Evolutionary conservation across 164 flowering plant species (phyloP), one percentile per base, ranked within the genome.

Genomic region (Umbilicus rupestris): DNA sequence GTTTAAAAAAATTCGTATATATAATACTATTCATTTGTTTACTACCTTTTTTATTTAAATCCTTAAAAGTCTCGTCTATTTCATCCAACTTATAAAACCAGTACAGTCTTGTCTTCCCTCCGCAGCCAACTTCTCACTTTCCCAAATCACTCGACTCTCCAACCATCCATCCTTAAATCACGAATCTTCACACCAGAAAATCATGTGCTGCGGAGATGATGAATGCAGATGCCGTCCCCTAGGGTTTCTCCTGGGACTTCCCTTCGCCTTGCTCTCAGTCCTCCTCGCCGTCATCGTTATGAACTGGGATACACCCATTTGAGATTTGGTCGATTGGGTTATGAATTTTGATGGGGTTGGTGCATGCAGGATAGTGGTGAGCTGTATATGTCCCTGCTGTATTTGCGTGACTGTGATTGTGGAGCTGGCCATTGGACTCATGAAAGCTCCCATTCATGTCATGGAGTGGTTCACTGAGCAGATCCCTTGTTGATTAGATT

Each of bases 401-500:
- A 69, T 94, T 39, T 94, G 98, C 77, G 85, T 90, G 73, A 87
- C 98, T 64, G 74, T 87, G 39, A 19, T 92, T 15, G 97, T 93
- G 69, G 98, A 93, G 71, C 5, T 86, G 3, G 98, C 89, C 0
- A 46, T 87, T 30, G 81, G 66, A 37, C 70, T 87, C 39, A 45
- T 42, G 59, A 66, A 66, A 17, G 55, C 68, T 7, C 98, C 98
- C 3, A 44, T 90, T 68, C 92, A 87, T 69, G 88, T 93, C 65
- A 90, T 93, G 92, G 78, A 87, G 75, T 90, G 96, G 96, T 90
- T 88, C 80, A 88, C 92, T n/a, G 72, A 80, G 49, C 71, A 90
- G 78, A 92, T 93, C 72, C 98, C 92, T 30, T 93, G 98, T 80
- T 93, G 24, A 68, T 39, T 30, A 2, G 7, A 1, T 31, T 62